phyloP scores from a whole-genome alignment of 257 asterid genomes.

The Perilla frutescens region DNA sequence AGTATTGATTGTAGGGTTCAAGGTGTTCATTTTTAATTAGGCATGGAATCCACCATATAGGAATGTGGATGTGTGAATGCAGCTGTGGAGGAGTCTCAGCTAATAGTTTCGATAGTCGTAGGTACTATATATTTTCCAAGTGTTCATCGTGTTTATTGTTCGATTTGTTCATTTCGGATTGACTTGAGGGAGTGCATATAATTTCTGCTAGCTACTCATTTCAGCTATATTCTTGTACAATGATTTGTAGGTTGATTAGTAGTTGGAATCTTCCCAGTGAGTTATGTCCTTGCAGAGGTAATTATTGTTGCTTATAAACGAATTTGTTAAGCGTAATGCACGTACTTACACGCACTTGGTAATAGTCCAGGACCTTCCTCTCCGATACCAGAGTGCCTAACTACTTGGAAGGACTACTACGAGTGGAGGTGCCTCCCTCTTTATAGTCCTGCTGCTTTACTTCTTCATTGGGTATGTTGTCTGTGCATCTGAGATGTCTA shows the following conservation, averaged over 20 bases:
- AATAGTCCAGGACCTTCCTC: slow-evolving; percentile 60
- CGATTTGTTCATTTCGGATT: not conserved
- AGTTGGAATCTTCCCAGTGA: slow-evolving; percentile 67
- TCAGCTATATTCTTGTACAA: not conserved
- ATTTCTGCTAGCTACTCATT: not conserved
- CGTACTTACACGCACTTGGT: slow-evolving; percentile 21
- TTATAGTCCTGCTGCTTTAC: slow-evolving; percentile 80
- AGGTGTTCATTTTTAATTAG: slow-evolving; percentile 65
- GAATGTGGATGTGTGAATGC: slow-evolving; percentile 92
- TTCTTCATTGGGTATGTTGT: slow-evolving; percentile 91
- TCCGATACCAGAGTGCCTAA: slow-evolving; percentile 45
- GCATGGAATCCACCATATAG: slow-evolving; percentile 63
- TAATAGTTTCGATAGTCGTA: slow-evolving; percentile 38
- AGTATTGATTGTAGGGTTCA: slow-evolving; percentile 40
- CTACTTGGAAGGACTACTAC: slow-evolving; percentile 83
- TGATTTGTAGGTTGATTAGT: slow-evolving; percentile 48
- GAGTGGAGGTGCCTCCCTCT: slow-evolving; percentile 93
- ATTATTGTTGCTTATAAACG: slow-evolving; percentile 7
- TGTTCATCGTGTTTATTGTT: slow-evolving; percentile 3
- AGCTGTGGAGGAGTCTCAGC: slow-evolving; percentile 58
- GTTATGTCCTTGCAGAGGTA: slow-evolving; percentile 88
- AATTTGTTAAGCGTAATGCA: slow-evolving; percentile 2
- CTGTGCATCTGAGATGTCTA: slow-evolving; percentile 9
- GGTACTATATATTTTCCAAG: slow-evolving; percentile 39
- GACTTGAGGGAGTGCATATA: not conserved